phyloP scores from a whole-genome alignment of 495 filamentous ascomycete species.

The Baudoinia panamericana region DNA sequence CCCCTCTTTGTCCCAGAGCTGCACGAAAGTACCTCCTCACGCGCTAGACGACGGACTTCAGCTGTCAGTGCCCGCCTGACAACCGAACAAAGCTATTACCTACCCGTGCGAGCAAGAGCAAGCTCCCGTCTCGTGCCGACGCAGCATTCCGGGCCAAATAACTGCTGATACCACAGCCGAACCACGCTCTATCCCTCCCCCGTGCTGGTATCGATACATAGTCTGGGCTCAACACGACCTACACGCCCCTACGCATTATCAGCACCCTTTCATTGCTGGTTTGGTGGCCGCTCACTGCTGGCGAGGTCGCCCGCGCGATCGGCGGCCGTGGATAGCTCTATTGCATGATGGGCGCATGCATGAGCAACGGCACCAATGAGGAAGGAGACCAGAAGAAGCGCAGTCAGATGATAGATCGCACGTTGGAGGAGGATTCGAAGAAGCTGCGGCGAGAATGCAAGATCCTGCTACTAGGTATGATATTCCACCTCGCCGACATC shows the following conservation, averaged over 20 bases:
- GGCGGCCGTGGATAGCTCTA: slow-evolving; percentile 4
- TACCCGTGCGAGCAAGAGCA: neutral
- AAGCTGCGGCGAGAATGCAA: slow-evolving; percentile 93
- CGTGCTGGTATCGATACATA: too few species aligned
- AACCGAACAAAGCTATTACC: slow-evolving; percentile 7
- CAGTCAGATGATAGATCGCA: slow-evolving; percentile 85
- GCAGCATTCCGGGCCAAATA: slow-evolving; percentile 10
- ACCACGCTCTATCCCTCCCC: too few species aligned
- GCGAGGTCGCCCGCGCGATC: slow-evolving; percentile 6
- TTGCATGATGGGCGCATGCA: slow-evolving; percentile 73
- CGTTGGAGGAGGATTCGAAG: slow-evolving; percentile 82
- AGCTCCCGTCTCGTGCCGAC: neutral
- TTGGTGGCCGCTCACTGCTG: slow-evolving; percentile 6
- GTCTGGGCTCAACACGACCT: too few species aligned
- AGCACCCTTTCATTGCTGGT: slow-evolving; percentile 5
- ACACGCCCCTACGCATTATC: too few species aligned
- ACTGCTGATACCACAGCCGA: too few species aligned
- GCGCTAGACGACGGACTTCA: too few species aligned
- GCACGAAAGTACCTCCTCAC: too few species aligned
- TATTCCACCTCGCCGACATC: too few species aligned
- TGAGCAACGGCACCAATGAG: slow-evolving; percentile 63
- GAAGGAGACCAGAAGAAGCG: slow-evolving; percentile 84
- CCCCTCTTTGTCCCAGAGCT: too few species aligned
- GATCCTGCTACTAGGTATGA: slow-evolving; percentile 81
- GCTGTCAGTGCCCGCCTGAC: neutral